Percentiles rank a stretch among this genome's conserved stretches.
phyloP scores from a whole-genome alignment of 768 basidiomycete species.

The Leccinellum albellum region DNA sequence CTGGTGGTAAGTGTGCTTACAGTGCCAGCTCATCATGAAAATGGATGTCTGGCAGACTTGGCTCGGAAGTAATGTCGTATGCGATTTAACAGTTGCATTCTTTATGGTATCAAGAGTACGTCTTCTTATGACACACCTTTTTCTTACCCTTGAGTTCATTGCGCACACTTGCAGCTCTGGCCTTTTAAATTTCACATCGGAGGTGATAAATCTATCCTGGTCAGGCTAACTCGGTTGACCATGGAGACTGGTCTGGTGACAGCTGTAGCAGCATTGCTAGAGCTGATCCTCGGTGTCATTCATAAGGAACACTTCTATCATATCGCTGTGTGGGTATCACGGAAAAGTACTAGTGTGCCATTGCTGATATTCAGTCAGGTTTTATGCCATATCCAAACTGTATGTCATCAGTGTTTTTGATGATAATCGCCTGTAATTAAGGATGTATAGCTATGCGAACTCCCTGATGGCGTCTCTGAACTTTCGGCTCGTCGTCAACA shows the following conservation, averaged over 20 bases:
- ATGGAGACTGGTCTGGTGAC: slow-evolving; percentile 26
- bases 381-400: neutral
- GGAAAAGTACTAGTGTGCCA: neutral
- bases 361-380: neutral
- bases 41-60: slow-evolving; percentile 11
- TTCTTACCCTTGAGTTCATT: neutral
- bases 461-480: neutral
- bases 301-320: slow-evolving; percentile 5
- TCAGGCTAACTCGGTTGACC: slow-evolving; percentile 19
- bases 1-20: slow-evolving; percentile 7
- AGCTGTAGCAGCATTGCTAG: slow-evolving; percentile 14
- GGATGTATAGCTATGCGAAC: neutral
- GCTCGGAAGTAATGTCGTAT: slow-evolving; percentile 18
- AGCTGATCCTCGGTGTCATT: slow-evolving; percentile 13
- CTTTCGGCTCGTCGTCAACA: neutral
- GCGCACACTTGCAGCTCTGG: slow-evolving; percentile 9
- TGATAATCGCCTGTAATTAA: neutral
- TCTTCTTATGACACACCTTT: neutral
- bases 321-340: slow-evolving; percentile 17
- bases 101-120: slow-evolving; percentile 17
- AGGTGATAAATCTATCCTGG: slow-evolving; percentile 1
- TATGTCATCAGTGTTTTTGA: neutral
- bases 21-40: neutral
- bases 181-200: slow-evolving; percentile 5
- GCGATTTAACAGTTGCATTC: slow-evolving; percentile 18